A percentile compares a stretch with the other conserved stretches of the same genome.
Evolutionary conservation across 768 basidiomycete species (phyloP).

Genomic region (Phylloporus sp.): DNA sequence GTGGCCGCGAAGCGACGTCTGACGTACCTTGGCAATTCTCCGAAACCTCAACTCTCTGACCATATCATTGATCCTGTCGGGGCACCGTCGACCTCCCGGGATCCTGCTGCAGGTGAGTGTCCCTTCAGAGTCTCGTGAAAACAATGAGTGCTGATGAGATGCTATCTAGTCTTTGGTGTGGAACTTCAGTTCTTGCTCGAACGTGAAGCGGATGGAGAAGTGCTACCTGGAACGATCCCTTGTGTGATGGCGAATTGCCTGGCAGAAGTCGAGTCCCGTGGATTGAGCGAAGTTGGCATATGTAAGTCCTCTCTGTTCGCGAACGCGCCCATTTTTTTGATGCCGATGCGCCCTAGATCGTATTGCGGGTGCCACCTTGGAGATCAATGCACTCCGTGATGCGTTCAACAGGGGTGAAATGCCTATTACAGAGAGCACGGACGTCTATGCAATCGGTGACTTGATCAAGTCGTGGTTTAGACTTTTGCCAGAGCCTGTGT

Average conservation of each 20-base stretch:
- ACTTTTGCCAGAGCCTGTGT: slow-evolving; percentile 72
- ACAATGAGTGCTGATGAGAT: slow-evolving; percentile 5
- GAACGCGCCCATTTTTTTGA: not conserved
- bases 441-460: slow-evolving; percentile 82
- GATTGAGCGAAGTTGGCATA: slow-evolving; percentile 77
- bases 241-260: slow-evolving; percentile 63
- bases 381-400: slow-evolving; percentile 67
- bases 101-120: slow-evolving; percentile 68
- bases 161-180: slow-evolving; percentile 63
- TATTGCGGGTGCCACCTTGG: slow-evolving; percentile 70
- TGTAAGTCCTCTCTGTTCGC: slow-evolving; percentile 45
- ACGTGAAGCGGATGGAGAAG: slow-evolving; percentile 53
- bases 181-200: slow-evolving; percentile 65
- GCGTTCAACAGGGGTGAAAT: slow-evolving; percentile 72
- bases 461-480: slow-evolving; percentile 86
- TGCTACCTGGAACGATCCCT: slow-evolving; percentile 60
- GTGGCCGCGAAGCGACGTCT: slow-evolving; percentile 72
- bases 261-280: slow-evolving; percentile 67
- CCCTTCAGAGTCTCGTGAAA: not conserved
- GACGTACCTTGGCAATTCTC: slow-evolving; percentile 74
- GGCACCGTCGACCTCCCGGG: slow-evolving; percentile 47
- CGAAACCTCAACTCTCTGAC: slow-evolving; percentile 71
- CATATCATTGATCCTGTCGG: slow-evolving; percentile 63
- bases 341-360: slow-evolving; percentile 51
- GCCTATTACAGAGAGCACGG: slow-evolving; percentile 56